These are phyloP conservation scores for Saccharomycopsis fodiens DNA, from an alignment of 805 yeast genomes.

Conservation along the genomic window DNA sequence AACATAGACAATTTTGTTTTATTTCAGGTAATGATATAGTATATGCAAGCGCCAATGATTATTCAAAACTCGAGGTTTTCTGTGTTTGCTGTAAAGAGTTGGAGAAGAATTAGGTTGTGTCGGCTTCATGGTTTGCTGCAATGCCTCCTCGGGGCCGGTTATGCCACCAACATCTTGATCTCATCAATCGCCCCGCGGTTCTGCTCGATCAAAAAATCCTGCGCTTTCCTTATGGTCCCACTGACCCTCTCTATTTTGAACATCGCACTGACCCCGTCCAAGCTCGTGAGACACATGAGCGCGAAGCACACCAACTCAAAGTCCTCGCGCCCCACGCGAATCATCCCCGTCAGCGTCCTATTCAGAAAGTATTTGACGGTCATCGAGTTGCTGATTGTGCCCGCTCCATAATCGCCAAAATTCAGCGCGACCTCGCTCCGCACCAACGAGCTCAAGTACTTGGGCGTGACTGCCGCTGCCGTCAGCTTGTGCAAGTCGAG, in stretches of 20 bases:
- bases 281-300: conserved; percentile 5
- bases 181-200: conserved; percentile 9
- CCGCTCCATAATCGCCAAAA: conserved; percentile 17
- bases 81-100: too few species aligned
- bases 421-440: conserved; percentile 3
- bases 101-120: too few species aligned
- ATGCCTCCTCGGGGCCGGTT: background rate
- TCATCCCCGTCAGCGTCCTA: conserved; percentile 17
- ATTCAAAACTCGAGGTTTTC: too few species aligned
- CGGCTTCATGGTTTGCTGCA: too few species aligned
- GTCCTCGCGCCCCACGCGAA: conserved; percentile 14
- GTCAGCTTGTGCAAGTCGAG: conserved; percentile 9
- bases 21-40: too few species aligned
- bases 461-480: conserved; percentile 3
- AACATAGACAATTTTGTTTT: background rate
- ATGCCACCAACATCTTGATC: background rate
- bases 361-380: conserved; percentile 15
- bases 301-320: conserved; percentile 1
- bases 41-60: too few species aligned
- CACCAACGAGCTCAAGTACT: conserved; percentile 1
- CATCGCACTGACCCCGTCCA: conserved; percentile 1
- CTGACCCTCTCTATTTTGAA: conserved; percentile 11
- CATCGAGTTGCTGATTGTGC: conserved; percentile 6
- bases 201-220: conserved; percentile 16
- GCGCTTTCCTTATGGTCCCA: conserved; percentile 19